A percentile compares a stretch with the other conserved stretches of the same genome.
Conservation (phyloP, 176 grass and related monocot genomes). For the Pontederia crassipes region DNA sequence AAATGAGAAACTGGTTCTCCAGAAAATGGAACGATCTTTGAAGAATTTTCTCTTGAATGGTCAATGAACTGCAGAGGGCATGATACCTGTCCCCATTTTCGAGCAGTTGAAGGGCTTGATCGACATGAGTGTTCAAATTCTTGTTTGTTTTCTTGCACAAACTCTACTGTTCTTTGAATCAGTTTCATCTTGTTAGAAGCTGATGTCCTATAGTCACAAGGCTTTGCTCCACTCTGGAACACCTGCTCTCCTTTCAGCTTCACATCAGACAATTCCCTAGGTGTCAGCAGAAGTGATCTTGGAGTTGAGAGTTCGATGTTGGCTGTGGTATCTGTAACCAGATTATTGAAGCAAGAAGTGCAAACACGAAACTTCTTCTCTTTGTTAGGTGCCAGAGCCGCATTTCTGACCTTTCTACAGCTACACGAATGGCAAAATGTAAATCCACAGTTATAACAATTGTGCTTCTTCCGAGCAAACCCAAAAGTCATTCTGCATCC, state of each 20-base stretch:
- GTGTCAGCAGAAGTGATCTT: slow-evolving; percentile 11
- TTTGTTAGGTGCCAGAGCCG: slow-evolving; percentile 56
- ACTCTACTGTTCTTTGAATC: slow-evolving; percentile 32
- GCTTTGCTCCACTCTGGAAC: slow-evolving; percentile 26
- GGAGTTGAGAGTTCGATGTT: slow-evolving; percentile 15
- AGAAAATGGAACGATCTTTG: slow-evolving; percentile 13
- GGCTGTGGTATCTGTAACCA: slow-evolving; percentile 25
- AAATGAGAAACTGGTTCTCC: slow-evolving; percentile 17
- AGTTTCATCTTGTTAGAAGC: slow-evolving; percentile 48
- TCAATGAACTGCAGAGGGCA: slow-evolving; percentile 51
- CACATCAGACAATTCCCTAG: slow-evolving; percentile 8
- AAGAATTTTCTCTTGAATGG: slow-evolving; percentile 24
- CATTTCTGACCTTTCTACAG: slow-evolving; percentile 48
- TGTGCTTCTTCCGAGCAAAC: slow-evolving; percentile 87
- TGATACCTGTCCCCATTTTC: slow-evolving; percentile 74
- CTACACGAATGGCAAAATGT: slow-evolving; percentile 78
- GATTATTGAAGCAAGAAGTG: slow-evolving; percentile 53
- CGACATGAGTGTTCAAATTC: slow-evolving; percentile 14
- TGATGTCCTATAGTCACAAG: slow-evolving; percentile 51
- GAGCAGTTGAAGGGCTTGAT: slow-evolving; percentile 21
- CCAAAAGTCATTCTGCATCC: slow-evolving; percentile 67
- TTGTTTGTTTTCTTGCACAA: slow-evolving; percentile 21
- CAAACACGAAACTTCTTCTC: slow-evolving; percentile 68
- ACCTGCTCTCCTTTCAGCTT: slow-evolving; percentile 39
- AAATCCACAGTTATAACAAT: slow-evolving; percentile 87